A percentile compares a stretch with the other conserved stretches of the same genome.
Evolutionary conservation across 176 grass and related monocot genomes (phyloP).

Genomic region (Saccharum spontaneum): DNA sequence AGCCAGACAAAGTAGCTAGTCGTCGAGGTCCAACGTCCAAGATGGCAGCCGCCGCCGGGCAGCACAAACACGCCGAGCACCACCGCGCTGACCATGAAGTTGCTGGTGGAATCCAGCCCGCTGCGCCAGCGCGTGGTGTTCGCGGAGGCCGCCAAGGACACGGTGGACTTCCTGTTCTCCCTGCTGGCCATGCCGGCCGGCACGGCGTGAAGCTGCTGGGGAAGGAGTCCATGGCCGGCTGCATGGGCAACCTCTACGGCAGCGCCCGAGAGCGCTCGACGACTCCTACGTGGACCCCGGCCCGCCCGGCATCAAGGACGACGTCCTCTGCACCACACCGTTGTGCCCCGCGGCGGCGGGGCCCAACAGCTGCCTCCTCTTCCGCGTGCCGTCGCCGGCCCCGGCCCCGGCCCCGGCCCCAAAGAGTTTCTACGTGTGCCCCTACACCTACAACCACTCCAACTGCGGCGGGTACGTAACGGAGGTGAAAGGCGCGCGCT

Average conservation of each 20-base stretch:
- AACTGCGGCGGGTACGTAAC: not conserved
- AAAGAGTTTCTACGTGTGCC: conserved; percentile 15
- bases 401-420: not conserved
- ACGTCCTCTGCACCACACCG: conserved; percentile 10
- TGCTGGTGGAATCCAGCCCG: conserved; percentile 27
- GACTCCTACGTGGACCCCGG: conserved; percentile 14
- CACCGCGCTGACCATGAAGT: conserved; percentile 19
- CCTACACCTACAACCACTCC: not conserved
- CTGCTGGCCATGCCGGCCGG: conserved; percentile 40
- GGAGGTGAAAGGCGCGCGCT: not conserved
- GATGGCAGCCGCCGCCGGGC: not conserved
- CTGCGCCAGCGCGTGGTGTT: conserved; percentile 27
- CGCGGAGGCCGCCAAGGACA: conserved; percentile 42
- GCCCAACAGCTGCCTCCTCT: not conserved
- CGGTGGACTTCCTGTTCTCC: conserved; percentile 48
- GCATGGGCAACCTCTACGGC: conserved; percentile 19
- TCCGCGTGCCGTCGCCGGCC: not conserved
- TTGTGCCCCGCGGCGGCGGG: not conserved
- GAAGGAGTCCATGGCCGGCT: conserved; percentile 19
- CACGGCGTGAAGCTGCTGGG: not conserved
- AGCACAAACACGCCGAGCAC: not conserved
- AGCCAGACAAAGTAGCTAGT: not conserved
- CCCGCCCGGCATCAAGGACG: not conserved
- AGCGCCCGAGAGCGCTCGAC: conserved; percentile 34
- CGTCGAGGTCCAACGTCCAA: not conserved